These are phyloP conservation scores for Liriodendron chinense DNA, from an alignment of 164 flowering plant species.

Conservation along the genomic window DNA sequence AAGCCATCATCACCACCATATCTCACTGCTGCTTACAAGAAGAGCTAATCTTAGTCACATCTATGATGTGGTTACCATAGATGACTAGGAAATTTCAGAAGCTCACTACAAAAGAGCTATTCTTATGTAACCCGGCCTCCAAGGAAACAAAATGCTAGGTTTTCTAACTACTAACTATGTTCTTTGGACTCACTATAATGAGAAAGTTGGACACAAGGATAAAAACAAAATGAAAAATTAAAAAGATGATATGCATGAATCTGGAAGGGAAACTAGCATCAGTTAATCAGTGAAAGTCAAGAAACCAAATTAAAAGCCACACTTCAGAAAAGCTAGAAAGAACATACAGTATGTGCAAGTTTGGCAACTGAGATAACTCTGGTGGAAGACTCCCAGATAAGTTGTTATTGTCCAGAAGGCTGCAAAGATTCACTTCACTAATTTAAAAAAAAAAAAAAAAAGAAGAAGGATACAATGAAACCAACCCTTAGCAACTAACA, in stretches of 20 bases:
- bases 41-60: too few relatives aligned
- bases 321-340: conserved; percentile 12
- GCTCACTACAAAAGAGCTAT: not conserved
- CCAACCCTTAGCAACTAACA: not conserved
- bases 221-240: not conserved
- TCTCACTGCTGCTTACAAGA: too few relatives aligned
- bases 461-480: conserved; percentile 3
- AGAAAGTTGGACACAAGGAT: not conserved
- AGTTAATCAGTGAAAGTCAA: not conserved
- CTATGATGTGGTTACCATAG: not conserved
- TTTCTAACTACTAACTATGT: too few relatives aligned
- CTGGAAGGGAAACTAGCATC: not conserved
- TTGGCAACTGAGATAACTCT: conserved; percentile 60
- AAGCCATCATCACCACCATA: too few relatives aligned
- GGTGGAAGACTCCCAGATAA: conserved; percentile 88
- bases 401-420: conserved; percentile 93
- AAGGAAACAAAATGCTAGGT: not conserved
- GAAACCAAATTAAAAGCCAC: not conserved
- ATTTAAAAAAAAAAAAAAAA: not conserved
- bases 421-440: conserved; percentile 34
- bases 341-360: conserved; percentile 69
- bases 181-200: not conserved
- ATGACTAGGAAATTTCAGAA: not conserved
- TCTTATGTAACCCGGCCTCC: not conserved
- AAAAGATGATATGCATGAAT: not conserved